Evolutionary conservation across 371 early-diverging fungal genomes (phyloP).

Genomic region (Amoeboaphelidium protococcarum): DNA sequence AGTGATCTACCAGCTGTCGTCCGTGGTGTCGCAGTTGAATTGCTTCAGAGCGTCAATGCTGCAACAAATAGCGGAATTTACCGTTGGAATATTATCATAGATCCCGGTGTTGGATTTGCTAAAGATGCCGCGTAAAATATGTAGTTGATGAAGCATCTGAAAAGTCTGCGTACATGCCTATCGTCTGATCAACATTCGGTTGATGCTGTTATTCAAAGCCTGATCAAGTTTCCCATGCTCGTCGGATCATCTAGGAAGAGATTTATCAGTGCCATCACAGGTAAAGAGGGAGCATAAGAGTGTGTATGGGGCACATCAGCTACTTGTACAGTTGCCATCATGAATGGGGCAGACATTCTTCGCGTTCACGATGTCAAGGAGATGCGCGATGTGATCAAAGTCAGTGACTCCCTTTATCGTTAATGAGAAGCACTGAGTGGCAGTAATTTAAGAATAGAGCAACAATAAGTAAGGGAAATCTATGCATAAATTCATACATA

Average conservation of each 20-base stretch:
- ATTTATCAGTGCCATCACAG: conserved; percentile 16
- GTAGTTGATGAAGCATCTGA: conserved; percentile 14
- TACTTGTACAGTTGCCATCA: conserved; percentile 61
- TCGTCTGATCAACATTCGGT: conserved; percentile 19
- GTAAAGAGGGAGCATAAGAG: conserved; percentile 34
- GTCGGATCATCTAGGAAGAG: conserved; percentile 23
- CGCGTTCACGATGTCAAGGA: conserved; percentile 83
- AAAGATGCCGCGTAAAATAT: conserved; percentile 54
- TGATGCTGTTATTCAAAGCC: conserved; percentile 11
- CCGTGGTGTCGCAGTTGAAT: conserved; percentile 31
- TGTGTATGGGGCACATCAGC: conserved; percentile 81
- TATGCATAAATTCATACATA: no score
- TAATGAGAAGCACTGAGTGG: no score
- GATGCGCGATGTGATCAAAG: conserved; percentile 57
- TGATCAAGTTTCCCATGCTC: conserved; percentile 49
- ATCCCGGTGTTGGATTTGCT: conserved; percentile 92
- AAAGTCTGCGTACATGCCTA: conserved; percentile 40
- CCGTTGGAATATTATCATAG: conserved; percentile 85
- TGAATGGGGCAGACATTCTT: conserved; percentile 55
- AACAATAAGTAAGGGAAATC: no score
- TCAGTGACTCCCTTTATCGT: conserved; percentile 16
- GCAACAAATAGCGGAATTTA: conserved; percentile 51
- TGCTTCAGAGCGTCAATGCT: conserved; percentile 28
- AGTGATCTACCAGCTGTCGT: no score
- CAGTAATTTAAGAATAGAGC: no score